Conservation (phyloP, 2,329 filamentous ascomycete genomes). For the Pseudogymnoascus sp. region DNA sequence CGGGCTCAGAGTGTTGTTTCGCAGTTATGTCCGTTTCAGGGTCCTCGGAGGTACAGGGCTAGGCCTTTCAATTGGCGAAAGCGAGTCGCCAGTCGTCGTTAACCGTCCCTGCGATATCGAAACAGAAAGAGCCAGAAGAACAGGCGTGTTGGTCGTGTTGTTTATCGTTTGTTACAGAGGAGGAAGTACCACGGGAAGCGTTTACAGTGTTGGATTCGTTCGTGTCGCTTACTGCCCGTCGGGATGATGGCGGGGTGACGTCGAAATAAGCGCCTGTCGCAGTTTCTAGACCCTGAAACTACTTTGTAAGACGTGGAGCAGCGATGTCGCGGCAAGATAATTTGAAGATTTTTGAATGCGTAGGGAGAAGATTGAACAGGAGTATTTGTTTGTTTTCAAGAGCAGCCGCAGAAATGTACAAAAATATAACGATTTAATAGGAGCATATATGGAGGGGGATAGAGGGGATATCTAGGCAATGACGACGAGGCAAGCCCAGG, state of each 20-base stretch:
- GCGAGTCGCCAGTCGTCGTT: neutral
- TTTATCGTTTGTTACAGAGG: neutral
- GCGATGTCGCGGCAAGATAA: neutral
- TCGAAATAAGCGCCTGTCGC: slow-evolving; percentile 7
- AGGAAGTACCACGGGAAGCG: neutral
- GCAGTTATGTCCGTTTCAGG: neutral
- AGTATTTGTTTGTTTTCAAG: neutral
- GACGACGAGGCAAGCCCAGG: slow-evolving; percentile 5
- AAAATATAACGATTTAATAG: neutral
- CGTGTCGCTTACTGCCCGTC: slow-evolving; percentile 3
- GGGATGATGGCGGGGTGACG: slow-evolving; percentile 5
- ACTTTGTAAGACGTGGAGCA: neutral
- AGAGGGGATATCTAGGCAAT: neutral
- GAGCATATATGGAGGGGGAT: neutral
- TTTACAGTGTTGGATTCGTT: neutral
- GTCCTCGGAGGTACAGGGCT: neutral
- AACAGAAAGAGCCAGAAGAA: neutral
- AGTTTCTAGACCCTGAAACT: slow-evolving; percentile 3
- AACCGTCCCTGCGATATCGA: neutral
- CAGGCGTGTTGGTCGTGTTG: neutral
- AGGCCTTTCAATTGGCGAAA: neutral
- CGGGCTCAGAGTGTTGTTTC: neutral
- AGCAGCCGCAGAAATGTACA: neutral
- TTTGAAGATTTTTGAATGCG: neutral
- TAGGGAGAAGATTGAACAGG: too few relatives aligned